These are phyloP conservation scores for Fusarium chlamydosporum DNA, from an alignment of 2,329 filamentous ascomycete genomes.

Conservation along the genomic window DNA sequence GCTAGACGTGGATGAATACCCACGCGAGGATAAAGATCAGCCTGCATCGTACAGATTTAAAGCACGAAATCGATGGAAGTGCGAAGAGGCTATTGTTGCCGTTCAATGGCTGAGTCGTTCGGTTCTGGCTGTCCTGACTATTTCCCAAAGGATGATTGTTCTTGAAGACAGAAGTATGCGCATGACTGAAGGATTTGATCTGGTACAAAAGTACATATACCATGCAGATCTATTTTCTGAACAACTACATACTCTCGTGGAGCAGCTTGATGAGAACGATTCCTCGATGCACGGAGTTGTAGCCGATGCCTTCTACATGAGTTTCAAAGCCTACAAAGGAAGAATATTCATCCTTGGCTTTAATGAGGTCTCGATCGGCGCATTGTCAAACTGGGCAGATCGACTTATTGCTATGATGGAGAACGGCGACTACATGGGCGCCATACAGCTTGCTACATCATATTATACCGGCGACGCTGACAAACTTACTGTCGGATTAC, in stretches of 20 bases:
- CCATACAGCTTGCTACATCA: slow-evolving; percentile 89
- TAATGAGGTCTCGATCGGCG: slow-evolving; percentile 91
- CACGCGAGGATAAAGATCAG: slow-evolving; percentile 78
- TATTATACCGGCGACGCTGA: slow-evolving; percentile 95
- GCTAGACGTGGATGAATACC: slow-evolving; percentile 84
- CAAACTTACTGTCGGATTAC: slow-evolving; percentile 92
- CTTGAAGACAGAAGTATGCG: slow-evolving; percentile 90
- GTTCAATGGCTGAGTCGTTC: slow-evolving; percentile 97
- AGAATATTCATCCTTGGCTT: slow-evolving; percentile 93
- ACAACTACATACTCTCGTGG: slow-evolving; percentile 86
- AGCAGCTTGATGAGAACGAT: slow-evolving; percentile 89
- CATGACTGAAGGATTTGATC: slow-evolving; percentile 94
- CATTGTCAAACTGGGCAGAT: slow-evolving; percentile 97
- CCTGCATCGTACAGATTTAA: slow-evolving; percentile 84
- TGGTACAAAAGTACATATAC: slow-evolving; percentile 92
- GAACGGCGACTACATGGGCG: slow-evolving; percentile 93
- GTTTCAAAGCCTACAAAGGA: slow-evolving; percentile 95
- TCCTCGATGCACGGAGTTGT: slow-evolving; percentile 94
- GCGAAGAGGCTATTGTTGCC: slow-evolving; percentile 94
- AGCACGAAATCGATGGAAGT: slow-evolving; percentile 89
- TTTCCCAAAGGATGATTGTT: slow-evolving; percentile 92
- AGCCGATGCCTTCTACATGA: slow-evolving; percentile 98
- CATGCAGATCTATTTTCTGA: slow-evolving; percentile 91
- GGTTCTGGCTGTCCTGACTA: slow-evolving; percentile 90
- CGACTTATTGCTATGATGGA: slow-evolving; percentile 94